Evolutionary conservation across 1,284 basidiomycete species (phyloP), one percentile per base, ranked within the genome.

Genomic region (Cryptococcus deneoformans): DNA sequence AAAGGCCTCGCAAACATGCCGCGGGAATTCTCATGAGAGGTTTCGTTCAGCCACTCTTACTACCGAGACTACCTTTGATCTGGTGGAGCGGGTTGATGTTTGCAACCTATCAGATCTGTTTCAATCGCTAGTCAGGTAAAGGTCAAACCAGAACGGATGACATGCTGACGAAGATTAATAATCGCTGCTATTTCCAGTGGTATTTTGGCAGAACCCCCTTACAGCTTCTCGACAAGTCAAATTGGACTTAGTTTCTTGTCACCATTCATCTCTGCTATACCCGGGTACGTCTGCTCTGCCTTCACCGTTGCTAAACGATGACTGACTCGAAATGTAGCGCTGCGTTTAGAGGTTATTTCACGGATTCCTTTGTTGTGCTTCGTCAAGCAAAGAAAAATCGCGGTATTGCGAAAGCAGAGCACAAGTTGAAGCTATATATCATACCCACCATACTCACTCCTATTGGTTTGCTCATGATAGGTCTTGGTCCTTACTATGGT

Each of bases 381-480:
- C 46, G 48, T 12, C 42, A 50, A 24, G 65, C 65, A 11, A 45
- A 52, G 20, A 44, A 48, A 10, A 58, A 63, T 44, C 42, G 58
- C 48, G 65, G 65, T 12, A 60, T 65, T 36, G 58, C 58, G 38
- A 63, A 67, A 54, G 56, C 65, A 12, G 65, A 67, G 43, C 59
- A 63, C 56, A 59, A 60, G 45, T 61, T 65, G 36, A 46, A 51
- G 40, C 61, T 68, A 3, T 56, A 62, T 52, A 54, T 62, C 50
- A 50, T 64, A 36, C 57, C 60, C 8, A 47, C 60, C 12, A 40
- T 65, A 10, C 50, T 62, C 34, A 53, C 47, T 14, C 61, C 60
- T 9, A 43, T 62, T 20, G 65, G 58, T 4, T 46, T 67, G 29
- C 50, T 67, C 36, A 63, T 67, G 63, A 63, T 67, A 55, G 65